These are phyloP conservation scores for Fusarium illudens DNA, from an alignment of 2,329 filamentous ascomycete genomes.

Conservation along the genomic window DNA sequence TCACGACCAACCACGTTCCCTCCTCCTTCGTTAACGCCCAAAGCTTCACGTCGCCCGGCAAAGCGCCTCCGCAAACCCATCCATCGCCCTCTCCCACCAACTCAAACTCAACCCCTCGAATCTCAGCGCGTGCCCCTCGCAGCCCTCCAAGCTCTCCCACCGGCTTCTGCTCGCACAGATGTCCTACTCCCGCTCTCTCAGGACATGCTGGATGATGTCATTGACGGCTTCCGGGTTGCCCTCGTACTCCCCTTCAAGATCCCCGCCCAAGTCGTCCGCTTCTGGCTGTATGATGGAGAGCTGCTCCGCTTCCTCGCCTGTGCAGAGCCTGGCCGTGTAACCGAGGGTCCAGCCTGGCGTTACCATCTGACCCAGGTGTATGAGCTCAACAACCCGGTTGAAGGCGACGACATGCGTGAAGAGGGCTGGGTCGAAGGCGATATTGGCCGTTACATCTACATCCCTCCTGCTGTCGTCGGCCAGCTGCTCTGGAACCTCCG, in stretches of 20 bases:
- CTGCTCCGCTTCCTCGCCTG: conserved; percentile 67
- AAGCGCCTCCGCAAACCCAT: conserved; percentile 43
- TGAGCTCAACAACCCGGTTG: conserved; percentile 67
- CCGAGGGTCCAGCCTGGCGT: conserved; percentile 34
- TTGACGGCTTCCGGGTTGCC: conserved; percentile 60
- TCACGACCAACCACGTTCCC: conserved; percentile 31
- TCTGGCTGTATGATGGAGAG: conserved; percentile 68
- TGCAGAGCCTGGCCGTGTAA: conserved; percentile 54
- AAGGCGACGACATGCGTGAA: conserved; percentile 59
- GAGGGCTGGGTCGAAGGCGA: conserved; percentile 63
- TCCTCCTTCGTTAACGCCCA: conserved; percentile 23
- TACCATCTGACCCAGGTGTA: conserved; percentile 59
- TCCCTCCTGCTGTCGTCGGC: conserved; percentile 66
- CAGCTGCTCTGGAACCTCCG: conserved; percentile 67
- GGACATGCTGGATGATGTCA: conserved; percentile 58
- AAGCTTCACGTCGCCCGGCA: conserved; percentile 8
- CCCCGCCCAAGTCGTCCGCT: conserved; percentile 62
- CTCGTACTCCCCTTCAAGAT: conserved; percentile 66
- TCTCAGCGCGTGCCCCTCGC: conserved; percentile 62
- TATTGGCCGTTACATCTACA: conserved; percentile 61
- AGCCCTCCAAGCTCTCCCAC: conserved; percentile 57
- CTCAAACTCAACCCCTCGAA: conserved; percentile 47
- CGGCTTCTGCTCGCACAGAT: conserved; percentile 61
- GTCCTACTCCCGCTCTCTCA: conserved; percentile 61
- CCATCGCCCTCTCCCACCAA: conserved; percentile 31